These are phyloP conservation scores for Lentinula raphanica DNA, from an alignment of 768 basidiomycete species.

Conservation along the genomic window DNA sequence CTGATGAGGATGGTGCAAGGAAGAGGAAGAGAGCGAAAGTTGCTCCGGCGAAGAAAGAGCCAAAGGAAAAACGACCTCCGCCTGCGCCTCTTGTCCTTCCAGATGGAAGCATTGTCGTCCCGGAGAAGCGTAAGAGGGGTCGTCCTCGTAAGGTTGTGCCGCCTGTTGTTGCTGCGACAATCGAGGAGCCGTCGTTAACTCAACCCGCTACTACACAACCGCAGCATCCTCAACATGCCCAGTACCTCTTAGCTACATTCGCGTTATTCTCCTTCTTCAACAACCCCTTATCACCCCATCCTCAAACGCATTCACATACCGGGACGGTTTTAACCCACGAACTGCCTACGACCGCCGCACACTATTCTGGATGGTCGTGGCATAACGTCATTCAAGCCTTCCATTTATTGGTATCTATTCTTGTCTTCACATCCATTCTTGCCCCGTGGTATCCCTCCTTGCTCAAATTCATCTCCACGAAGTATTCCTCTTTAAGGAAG, in stretches of 20 bases:
- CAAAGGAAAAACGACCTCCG: slow-evolving; percentile 28
- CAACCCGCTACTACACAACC: neutral
- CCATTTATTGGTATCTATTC: slow-evolving; percentile 60
- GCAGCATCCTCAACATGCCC: slow-evolving; percentile 34
- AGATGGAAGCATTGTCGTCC: slow-evolving; percentile 29
- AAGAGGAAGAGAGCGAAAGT: slow-evolving; percentile 56
- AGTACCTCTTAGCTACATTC: slow-evolving; percentile 79
- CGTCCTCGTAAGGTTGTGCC: slow-evolving; percentile 70
- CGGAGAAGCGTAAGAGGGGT: slow-evolving; percentile 82
- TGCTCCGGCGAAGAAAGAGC: slow-evolving; percentile 40
- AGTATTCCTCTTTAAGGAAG: neutral
- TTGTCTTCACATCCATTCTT: slow-evolving; percentile 57
- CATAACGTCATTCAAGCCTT: slow-evolving; percentile 54
- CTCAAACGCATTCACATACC: slow-evolving; percentile 42
- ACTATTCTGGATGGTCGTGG: slow-evolving; percentile 34
- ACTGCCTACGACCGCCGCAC: slow-evolving; percentile 14
- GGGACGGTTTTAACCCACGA: slow-evolving; percentile 51
- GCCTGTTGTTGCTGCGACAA: slow-evolving; percentile 28
- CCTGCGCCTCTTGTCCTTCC: slow-evolving; percentile 19
- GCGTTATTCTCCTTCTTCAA: slow-evolving; percentile 86
- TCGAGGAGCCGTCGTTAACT: slow-evolving; percentile 9
- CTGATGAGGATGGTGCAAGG: slow-evolving; percentile 48
- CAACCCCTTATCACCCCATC: slow-evolving; percentile 46
- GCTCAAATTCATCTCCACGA: neutral
- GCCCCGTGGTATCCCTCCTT: slow-evolving; percentile 29